Evolutionary conservation across 257 asterid species (phyloP), one percentile per base, ranked within the genome.

Genomic region (Fraxinus quadrangulata): DNA sequence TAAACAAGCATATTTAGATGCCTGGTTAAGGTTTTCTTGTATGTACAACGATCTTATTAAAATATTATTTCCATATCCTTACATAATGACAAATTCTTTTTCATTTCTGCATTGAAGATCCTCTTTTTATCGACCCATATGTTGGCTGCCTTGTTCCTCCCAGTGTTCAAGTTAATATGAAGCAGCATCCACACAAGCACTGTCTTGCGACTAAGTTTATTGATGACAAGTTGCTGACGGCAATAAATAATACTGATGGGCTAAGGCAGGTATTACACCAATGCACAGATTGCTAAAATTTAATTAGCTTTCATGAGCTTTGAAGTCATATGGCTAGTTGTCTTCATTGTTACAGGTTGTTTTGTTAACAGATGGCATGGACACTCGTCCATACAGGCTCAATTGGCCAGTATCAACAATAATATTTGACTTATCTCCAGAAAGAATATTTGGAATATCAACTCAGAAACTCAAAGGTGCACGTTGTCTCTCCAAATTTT

Each of bases 291-390:
- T 36, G 71, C 61, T 65, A 75, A 47, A 36, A 56, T 17, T 37
- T 77, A 42, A 71, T 56, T 7, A n/a, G 39, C 33, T 42, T 49
- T 34, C 54, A 51, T 31, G 72, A 65, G 70, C 54, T 51, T 74
- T 23, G 59, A 49, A 75, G 26, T 71, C 79, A 34, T 63, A 42
- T 68, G 66, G 73, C 66, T 70, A 73, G 31, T 73, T 81, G 39
- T 78, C 66, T 70, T 83, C 85, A 83, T 51, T 45, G 78, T 78
- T 87, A 83, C 85, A 94, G 98, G 91, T 88, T 92, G 90, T 94
- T 82, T 78, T 90, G 75, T 84, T 92, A 67, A 89, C 97, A 36
- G 97, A 94, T 89, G 97, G 97, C 5, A 86, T 92, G 92, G 98
- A 93, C 67, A 94, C 97, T 24, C 93, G 97, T 4, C 94, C 98